Conservation (phyloP, 768 basidiomycete genomes). For the Lyophyllum shimeji region DNA sequence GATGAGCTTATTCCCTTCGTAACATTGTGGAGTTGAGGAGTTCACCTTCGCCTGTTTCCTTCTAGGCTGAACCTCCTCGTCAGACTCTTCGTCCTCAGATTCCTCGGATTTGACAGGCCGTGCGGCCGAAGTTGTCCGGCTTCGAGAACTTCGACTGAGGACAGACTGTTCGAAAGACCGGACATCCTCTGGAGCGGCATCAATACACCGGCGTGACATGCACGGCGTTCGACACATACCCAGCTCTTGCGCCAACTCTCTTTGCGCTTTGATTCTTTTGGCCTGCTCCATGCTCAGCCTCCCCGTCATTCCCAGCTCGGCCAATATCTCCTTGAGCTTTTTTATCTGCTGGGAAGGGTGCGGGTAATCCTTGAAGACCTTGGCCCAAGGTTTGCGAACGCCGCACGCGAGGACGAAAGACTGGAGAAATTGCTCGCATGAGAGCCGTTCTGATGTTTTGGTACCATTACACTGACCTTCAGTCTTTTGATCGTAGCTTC, state of each 20-base stretch:
- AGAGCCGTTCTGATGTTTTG: not conserved
- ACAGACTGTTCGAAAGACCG: constrained; percentile 62
- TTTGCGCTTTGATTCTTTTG: constrained; percentile 64
- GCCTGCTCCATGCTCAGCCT: constrained; percentile 81
- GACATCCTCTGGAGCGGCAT: constrained; percentile 61
- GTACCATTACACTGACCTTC: constrained; percentile 46
- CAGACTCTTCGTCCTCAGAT: constrained; percentile 26
- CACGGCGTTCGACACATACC: constrained; percentile 42
- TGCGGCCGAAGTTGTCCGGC: constrained; percentile 15
- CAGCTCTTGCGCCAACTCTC: constrained; percentile 78
- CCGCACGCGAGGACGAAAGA: constrained; percentile 73
- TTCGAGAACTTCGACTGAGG: constrained; percentile 28
- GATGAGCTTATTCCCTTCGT: not conserved
- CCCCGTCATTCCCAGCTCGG: constrained; percentile 79
- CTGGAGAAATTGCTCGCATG: constrained; percentile 32
- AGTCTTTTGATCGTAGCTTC: constrained; percentile 75
- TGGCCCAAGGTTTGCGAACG: constrained; percentile 74
- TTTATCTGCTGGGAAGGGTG: constrained; percentile 61
- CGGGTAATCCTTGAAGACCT: constrained; percentile 62
- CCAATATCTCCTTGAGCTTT: constrained; percentile 61
- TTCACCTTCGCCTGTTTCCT: constrained; percentile 43
- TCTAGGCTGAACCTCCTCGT: constrained; percentile 30
- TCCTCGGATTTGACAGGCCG: constrained; percentile 18
- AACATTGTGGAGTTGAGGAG: not conserved
- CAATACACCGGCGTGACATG: not conserved